Evolutionary conservation across 148 eudicot species (phyloP).

Genomic region (Nepenthes gracilis): DNA sequence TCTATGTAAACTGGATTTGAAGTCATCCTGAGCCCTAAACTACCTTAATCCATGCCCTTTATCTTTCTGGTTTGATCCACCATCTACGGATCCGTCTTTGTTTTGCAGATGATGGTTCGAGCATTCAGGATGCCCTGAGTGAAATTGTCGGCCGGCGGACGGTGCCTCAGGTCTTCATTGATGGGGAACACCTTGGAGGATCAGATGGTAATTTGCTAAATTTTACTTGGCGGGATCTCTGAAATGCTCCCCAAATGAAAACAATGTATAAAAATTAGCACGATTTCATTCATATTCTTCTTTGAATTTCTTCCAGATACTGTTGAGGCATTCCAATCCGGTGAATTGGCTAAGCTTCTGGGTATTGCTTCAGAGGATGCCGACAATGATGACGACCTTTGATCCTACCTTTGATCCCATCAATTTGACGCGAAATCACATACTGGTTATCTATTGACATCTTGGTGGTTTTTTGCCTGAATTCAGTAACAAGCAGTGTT

Average conservation of each 20-base stretch:
- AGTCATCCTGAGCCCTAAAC: too few relatives aligned
- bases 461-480: too few relatives aligned
- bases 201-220: constrained; percentile 65
- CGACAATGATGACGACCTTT: constrained; percentile 27
- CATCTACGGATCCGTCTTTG: neutral
- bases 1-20: too few relatives aligned
- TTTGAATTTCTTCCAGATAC: constrained; percentile 39
- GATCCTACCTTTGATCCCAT: constrained; percentile 23
- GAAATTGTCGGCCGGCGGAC: constrained; percentile 74
- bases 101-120: constrained; percentile 63
- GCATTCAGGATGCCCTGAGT: constrained; percentile 70
- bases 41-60: too few relatives aligned
- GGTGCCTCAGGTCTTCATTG: constrained; percentile 91
- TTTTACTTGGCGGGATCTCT: neutral
- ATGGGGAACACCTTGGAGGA: constrained; percentile 94
- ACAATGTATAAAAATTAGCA: neutral
- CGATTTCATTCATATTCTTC: neutral
- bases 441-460: too few relatives aligned
- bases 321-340: constrained; percentile 54
- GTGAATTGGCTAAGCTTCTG: constrained; percentile 63
- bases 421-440: neutral
- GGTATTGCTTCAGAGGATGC: constrained; percentile 33
- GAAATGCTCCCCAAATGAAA: neutral
- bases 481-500: too few relatives aligned
- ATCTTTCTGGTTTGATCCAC: too few relatives aligned